Conservation (phyloP, 305 asterid species). For the Ruellia speciosa region DNA sequence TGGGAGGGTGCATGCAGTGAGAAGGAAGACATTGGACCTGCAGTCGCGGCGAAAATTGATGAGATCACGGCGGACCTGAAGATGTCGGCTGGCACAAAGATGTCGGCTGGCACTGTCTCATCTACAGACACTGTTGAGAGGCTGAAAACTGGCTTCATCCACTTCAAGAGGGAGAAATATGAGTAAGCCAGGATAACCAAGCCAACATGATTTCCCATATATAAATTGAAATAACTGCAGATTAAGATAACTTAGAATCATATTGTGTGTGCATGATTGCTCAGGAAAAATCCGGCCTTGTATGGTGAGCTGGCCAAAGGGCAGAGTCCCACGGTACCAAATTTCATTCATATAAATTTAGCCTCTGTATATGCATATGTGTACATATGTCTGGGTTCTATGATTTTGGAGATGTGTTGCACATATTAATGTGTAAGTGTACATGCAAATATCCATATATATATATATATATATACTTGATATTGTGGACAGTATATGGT, state of each 20-base stretch:
- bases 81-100: constrained; percentile 23
- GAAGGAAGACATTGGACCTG: constrained; percentile 66
- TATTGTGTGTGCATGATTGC: background rate
- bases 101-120: constrained; percentile 20
- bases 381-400: background rate
- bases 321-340: constrained; percentile 78
- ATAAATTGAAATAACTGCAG: too few relatives aligned
- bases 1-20: constrained; percentile 41
- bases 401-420: background rate
- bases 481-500: constrained; percentile 60
- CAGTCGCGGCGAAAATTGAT: constrained; percentile 61
- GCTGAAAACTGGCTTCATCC: constrained; percentile 67
- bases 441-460: background rate
- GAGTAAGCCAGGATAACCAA: constrained; percentile 38
- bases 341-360: background rate
- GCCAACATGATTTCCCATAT: background rate
- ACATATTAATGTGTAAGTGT: background rate
- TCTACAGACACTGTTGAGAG: constrained; percentile 44
- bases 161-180: constrained; percentile 78
- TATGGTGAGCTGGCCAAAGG: constrained; percentile 74
- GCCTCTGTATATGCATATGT: background rate
- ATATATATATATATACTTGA: background rate
- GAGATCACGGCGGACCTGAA: constrained; percentile 59
- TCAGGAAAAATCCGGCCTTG: constrained; percentile 64
- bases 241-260: too few relatives aligned